phyloP scores from a whole-genome alignment of 2,329 filamentous ascomycete species.

The Fonsecaea multimorphosa region DNA sequence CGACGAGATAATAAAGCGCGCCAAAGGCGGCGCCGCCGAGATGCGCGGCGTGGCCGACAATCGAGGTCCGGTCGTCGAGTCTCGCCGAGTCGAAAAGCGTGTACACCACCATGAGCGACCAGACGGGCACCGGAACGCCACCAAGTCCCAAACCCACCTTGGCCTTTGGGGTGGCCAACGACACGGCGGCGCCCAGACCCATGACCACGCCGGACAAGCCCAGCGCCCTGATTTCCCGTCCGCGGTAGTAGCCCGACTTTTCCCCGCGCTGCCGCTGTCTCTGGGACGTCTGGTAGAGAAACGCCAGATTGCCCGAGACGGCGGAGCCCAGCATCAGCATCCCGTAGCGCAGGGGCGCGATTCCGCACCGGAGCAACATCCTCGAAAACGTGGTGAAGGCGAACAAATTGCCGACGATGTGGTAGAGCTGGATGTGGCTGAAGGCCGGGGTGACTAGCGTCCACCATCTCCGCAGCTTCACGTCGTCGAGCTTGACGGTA shows the following conservation, averaged over 20 bases:
- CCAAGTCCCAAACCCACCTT: conserved; percentile 4
- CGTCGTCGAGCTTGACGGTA: conserved; percentile 11
- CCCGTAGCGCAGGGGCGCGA: conserved; percentile 13
- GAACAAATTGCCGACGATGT: conserved; percentile 20
- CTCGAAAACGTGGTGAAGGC: conserved; percentile 23
- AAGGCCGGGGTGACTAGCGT: conserved; percentile 29
- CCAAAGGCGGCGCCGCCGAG: conserved; percentile 25
- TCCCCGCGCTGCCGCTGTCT: neutral
- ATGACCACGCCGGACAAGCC: conserved; percentile 27
- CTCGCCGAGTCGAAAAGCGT: conserved; percentile 20
- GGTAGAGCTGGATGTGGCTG: conserved; percentile 23
- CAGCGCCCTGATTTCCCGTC: too few relatives aligned
- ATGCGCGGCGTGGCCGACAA: conserved; percentile 25
- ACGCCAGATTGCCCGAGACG: conserved; percentile 16
- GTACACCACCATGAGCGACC: conserved; percentile 13
- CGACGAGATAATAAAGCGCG: conserved; percentile 14
- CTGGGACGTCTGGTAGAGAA: neutral
- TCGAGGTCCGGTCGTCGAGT: conserved; percentile 19
- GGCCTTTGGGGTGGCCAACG: conserved; percentile 10
- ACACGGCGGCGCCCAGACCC: conserved; percentile 21
- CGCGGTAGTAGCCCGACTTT: too few relatives aligned
- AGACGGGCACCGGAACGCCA: conserved; percentile 14
- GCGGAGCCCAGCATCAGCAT: conserved; percentile 25
- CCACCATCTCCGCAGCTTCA: conserved; percentile 16
- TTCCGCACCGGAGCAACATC: conserved; percentile 9